Evolutionary conservation across 2,329 filamentous ascomycete species (phyloP).

Genomic region (Penicillium sp.): DNA sequence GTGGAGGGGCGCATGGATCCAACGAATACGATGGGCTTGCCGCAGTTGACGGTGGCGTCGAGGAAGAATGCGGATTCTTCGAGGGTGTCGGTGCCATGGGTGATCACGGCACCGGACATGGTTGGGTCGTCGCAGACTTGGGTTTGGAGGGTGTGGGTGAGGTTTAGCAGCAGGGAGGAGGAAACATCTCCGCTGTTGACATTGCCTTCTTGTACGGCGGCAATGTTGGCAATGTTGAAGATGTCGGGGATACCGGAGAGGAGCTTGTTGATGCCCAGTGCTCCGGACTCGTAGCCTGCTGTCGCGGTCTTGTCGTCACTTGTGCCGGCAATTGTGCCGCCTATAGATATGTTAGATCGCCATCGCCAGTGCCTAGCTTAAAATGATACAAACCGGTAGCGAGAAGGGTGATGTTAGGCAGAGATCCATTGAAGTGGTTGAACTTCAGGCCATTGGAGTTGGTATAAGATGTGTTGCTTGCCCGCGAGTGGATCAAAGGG

Average conservation of each 20-base stretch:
- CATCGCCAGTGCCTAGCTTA: not conserved
- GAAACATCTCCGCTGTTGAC: slow-evolving; percentile 29
- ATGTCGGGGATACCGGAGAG: slow-evolving; percentile 29
- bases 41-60: slow-evolving; percentile 57
- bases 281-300: slow-evolving; percentile 28
- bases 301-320: slow-evolving; percentile 27
- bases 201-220: slow-evolving; percentile 29
- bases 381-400: slow-evolving; percentile 19
- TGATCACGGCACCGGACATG: slow-evolving; percentile 41
- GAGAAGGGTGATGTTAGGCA: slow-evolving; percentile 29
- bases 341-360: slow-evolving; percentile 5
- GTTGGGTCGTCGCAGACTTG: slow-evolving; percentile 11
- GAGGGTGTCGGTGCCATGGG: slow-evolving; percentile 66
- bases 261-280: slow-evolving; percentile 24
- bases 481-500: slow-evolving; percentile 22
- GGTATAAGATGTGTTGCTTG: slow-evolving; percentile 23
- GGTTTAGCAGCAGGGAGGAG: slow-evolving; percentile 24
- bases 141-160: slow-evolving; percentile 19
- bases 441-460: slow-evolving; percentile 29
- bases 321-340: slow-evolving; percentile 29
- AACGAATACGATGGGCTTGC: slow-evolving; percentile 62
- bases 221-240: slow-evolving; percentile 29
- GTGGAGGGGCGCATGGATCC: slow-evolving; percentile 66
- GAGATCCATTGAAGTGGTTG: slow-evolving; percentile 26
- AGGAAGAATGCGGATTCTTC: slow-evolving; percentile 67